These are phyloP conservation scores for Tillandsia fasciculata DNA, from an alignment of 176 grass and related monocot genomes.

Conservation along the genomic window DNA sequence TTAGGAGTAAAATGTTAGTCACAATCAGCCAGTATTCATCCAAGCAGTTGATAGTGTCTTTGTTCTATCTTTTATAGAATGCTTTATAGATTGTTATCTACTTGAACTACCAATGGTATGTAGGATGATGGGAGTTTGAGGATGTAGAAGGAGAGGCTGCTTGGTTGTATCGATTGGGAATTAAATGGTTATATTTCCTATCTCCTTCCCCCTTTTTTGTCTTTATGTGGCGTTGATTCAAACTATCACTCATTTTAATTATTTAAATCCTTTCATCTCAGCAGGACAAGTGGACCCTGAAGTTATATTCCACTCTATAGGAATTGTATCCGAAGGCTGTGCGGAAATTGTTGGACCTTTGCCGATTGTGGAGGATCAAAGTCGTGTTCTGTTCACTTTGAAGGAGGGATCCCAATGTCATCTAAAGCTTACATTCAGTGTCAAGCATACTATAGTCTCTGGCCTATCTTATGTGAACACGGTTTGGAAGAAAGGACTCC, in stretches of 20 bases:
- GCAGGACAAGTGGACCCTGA: constrained; percentile 33
- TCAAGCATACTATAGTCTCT: constrained; percentile 44
- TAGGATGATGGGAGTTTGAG: constrained; percentile 47
- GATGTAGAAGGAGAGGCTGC: constrained; percentile 42
- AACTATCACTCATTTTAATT: background rate
- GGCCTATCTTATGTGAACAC: constrained; percentile 38
- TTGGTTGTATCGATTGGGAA: constrained; percentile 28
- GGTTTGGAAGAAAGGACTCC: constrained; percentile 46
- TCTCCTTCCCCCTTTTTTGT: background rate
- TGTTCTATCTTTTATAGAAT: too few species aligned
- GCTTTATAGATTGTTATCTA: too few species aligned
- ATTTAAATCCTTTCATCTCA: background rate
- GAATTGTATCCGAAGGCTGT: constrained; percentile 34
- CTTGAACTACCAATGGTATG: too few species aligned
- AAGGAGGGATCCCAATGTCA: constrained; percentile 38
- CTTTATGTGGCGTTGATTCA: background rate
- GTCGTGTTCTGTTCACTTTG: constrained; percentile 30
- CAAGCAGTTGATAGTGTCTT: too few species aligned
- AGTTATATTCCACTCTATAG: constrained; percentile 36
- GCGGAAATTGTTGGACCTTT: constrained; percentile 20
- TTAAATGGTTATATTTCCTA: constrained; percentile 1
- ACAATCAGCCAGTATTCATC: too few species aligned
- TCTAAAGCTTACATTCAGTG: constrained; percentile 36
- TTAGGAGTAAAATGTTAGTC: too few species aligned
- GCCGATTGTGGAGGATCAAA: constrained; percentile 24